A percentile compares a stretch with the other conserved stretches of the same genome.
Conservation (phyloP, 495 filamentous ascomycete species). For the Aspergillus hancockii region DNA sequence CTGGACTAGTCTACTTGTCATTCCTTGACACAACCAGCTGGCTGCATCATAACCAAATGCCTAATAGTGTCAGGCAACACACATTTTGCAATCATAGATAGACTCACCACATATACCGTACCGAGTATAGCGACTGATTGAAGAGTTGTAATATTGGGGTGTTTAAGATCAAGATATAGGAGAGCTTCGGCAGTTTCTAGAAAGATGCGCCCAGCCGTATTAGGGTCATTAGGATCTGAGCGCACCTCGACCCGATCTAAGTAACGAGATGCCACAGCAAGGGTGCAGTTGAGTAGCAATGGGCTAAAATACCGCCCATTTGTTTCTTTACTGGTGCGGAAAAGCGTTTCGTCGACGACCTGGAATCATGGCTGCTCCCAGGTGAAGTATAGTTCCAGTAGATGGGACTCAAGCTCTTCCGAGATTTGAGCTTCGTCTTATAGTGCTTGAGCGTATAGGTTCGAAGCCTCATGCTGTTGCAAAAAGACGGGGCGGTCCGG, state of each 20-base stretch:
- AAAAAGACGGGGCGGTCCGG: not conserved
- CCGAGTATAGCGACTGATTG: conserved; percentile 77
- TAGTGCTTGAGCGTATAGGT: not conserved
- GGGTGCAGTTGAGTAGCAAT: conserved; percentile 72
- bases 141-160: conserved; percentile 67
- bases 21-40: conserved; percentile 32
- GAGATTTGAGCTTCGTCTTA: conserved; percentile 12
- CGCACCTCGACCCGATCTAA: conserved; percentile 65
- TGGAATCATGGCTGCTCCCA: conserved; percentile 81
- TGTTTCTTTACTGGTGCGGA: conserved; percentile 63
- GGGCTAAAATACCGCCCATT: conserved; percentile 65
- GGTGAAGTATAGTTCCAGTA: conserved; percentile 65
- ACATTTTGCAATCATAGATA: not conserved
- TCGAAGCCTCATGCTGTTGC: too few species aligned
- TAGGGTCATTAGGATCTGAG: conserved; percentile 57
- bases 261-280: conserved; percentile 73
- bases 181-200: conserved; percentile 65
- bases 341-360: conserved; percentile 70
- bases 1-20: conserved; percentile 28
- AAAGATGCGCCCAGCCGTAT: conserved; percentile 72
- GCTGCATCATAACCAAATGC: conserved; percentile 31
- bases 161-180: conserved; percentile 55
- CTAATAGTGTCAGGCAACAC: conserved; percentile 9
- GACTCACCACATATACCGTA: conserved; percentile 29
- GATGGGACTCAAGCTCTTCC: conserved; percentile 24